These are phyloP conservation scores for Neurospora terricola DNA, from an alignment of 495 filamentous ascomycete genomes.

Conservation along the genomic window DNA sequence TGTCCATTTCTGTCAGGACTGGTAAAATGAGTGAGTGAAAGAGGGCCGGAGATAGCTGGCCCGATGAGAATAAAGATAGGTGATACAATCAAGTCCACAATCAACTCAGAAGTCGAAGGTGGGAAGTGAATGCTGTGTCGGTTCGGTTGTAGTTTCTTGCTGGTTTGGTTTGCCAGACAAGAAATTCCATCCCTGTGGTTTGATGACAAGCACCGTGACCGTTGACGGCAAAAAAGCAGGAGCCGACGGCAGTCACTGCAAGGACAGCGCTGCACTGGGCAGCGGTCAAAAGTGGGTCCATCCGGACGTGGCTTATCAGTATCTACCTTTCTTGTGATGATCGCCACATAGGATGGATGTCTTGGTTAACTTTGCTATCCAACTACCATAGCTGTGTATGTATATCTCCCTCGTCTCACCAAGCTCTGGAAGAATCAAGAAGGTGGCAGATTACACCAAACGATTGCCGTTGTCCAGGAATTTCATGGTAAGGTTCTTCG, in stretches of 20 bases:
- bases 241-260: not conserved
- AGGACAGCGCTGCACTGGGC: not conserved
- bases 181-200: not conserved
- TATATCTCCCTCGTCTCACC: not conserved
- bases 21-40: not conserved
- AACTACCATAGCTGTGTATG: not conserved
- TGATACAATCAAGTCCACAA: not conserved
- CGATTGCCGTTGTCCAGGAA: not conserved
- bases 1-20: slow-evolving; percentile 1
- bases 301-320: not conserved
- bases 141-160: not conserved
- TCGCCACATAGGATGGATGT: not conserved
- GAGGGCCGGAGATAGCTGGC: not conserved
- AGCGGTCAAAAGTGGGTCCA: not conserved
- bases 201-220: not conserved
- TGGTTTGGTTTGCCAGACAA: not conserved
- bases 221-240: not conserved
- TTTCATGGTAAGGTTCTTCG: not conserved
- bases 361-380: not conserved
- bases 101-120: not conserved
- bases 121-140: not conserved
- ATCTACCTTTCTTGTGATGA: not conserved
- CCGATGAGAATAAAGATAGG: not conserved
- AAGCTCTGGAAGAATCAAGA: not conserved
- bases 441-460: not conserved